Conservation (phyloP, 495 filamentous ascomycete species). For the Annulohypoxylon bovei region DNA sequence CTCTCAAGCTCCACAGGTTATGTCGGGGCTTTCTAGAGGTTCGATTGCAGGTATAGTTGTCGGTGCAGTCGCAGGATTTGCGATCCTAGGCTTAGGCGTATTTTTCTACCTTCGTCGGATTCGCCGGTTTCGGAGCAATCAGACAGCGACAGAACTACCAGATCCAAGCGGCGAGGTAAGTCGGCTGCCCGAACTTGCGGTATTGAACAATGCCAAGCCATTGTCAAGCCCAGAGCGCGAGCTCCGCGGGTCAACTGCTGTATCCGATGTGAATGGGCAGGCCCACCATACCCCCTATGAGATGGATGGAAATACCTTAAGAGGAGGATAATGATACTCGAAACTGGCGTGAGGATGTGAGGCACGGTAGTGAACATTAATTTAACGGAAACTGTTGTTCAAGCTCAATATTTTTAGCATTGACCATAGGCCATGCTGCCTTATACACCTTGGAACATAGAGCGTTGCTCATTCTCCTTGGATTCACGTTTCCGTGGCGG, state of each 20-base stretch:
- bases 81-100: neutral
- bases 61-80: neutral
- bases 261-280: neutral
- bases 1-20: neutral
- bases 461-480: neutral
- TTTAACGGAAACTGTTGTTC: neutral
- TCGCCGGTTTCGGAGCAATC: neutral
- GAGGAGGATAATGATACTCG: neutral
- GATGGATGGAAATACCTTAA: neutral
- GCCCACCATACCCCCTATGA: neutral
- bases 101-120: neutral
- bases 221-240: neutral
- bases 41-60: neutral
- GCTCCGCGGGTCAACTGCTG: neutral
- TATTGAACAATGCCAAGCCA: neutral
- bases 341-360: neutral
- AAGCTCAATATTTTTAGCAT: neutral
- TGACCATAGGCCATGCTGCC: neutral
- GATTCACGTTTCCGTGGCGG: neutral
- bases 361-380: neutral
- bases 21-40: neutral
- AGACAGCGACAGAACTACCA: neutral
- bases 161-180: neutral
- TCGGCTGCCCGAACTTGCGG: neutral
- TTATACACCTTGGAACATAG: constrained; percentile 14